Base-by-base conservation (phyloP, 768 basidiomycete species). In the Galerina marginata region DNA sequence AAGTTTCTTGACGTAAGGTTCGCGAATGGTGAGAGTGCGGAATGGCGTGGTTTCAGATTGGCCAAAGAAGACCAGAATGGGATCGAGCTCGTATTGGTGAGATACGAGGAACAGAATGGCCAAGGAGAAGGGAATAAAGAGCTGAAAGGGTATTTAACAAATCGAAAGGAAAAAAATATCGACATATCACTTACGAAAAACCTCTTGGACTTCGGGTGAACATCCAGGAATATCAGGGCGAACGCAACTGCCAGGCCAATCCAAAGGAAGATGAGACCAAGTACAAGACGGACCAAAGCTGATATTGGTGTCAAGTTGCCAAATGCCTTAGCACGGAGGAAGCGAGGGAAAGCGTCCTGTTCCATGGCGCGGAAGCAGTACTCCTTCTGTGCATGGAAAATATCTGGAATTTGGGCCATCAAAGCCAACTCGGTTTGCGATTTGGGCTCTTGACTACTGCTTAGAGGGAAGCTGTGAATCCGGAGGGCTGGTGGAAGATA, bases 41-140 rank as follows among this genome's bases (percentile, higher is more conserved):
- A 99, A 99, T 2, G 96, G 96, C 10, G 95, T 97, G 42, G 96
- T 97, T 74, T 99, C 97, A 45, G 95, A 96, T 73, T 93, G 92
- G 61, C 89, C 89, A 69, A 98, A 77, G 78, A 99, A 93, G 64
- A 98, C 92, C 65, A 99, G 89, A 69, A 99, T 81, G 10, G 97
- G 97, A 72, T 98, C 96, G 54, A 99, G 89, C 74, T 97, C 95
- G 76, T 99, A 99, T 74, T 96, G 95, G 71, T 97, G 93, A 14
- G 96, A 94, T 58, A 99, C 83, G 64, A 99, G 88, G 81, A 92
- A 92, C 65, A 97, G 89, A 69, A 92, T 78, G 56, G 96, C 93
- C 65, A 99, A 72, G 20, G 91, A 82, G 76, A 97, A 99, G 0
- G 97, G 96, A 26, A 99, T 83, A 80, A 99, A 96, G 68, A 97